Percentiles rank a stretch among this genome's conserved stretches.
Conservation (phyloP, 495 filamentous ascomycete genomes). For the Melanomma pulvis-pyrius region DNA sequence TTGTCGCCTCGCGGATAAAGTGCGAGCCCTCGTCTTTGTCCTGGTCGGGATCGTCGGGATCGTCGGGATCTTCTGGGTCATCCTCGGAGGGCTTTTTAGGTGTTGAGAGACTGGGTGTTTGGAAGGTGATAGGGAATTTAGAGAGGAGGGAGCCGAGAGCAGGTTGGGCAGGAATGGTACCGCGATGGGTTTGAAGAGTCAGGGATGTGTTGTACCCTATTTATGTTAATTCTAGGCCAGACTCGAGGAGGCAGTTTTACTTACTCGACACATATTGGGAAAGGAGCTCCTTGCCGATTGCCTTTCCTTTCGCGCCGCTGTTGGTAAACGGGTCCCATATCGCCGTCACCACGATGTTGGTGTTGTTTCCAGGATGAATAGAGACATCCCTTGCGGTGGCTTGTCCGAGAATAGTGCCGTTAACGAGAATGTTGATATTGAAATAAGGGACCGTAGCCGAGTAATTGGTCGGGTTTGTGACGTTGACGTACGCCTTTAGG, state of each 20-base stretch:
- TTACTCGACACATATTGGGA: conserved; percentile 85
- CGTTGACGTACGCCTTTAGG: conserved; percentile 69
- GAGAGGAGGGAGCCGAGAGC: conserved; percentile 72
- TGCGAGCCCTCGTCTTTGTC: conserved; percentile 43
- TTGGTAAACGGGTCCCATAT: conserved; percentile 69
- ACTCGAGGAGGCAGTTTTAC: not conserved
- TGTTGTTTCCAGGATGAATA: conserved; percentile 70
- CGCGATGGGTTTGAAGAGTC: conserved; percentile 66
- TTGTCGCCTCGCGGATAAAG: conserved; percentile 83
- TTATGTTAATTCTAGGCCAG: not conserved
- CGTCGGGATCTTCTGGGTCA: conserved; percentile 49
- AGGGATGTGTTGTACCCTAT: conserved; percentile 76
- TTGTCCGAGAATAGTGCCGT: conserved; percentile 74
- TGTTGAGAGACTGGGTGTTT: conserved; percentile 64
- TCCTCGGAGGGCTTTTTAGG: conserved; percentile 55
- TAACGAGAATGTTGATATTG: conserved; percentile 73
- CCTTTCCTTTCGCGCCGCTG: conserved; percentile 61
- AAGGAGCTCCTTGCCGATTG: conserved; percentile 69
- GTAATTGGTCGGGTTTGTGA: conserved; percentile 89
- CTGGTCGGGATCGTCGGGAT: conserved; percentile 38
- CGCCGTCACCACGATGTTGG: conserved; percentile 67
- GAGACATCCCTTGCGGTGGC: conserved; percentile 62
- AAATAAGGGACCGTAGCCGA: conserved; percentile 76
- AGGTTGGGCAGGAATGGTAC: conserved; percentile 74
- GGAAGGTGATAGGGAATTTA: conserved; percentile 64